These are phyloP conservation scores for Triticum aestivum DNA, from an alignment of 176 grass and related monocot genomes.

Conservation along the genomic window DNA sequence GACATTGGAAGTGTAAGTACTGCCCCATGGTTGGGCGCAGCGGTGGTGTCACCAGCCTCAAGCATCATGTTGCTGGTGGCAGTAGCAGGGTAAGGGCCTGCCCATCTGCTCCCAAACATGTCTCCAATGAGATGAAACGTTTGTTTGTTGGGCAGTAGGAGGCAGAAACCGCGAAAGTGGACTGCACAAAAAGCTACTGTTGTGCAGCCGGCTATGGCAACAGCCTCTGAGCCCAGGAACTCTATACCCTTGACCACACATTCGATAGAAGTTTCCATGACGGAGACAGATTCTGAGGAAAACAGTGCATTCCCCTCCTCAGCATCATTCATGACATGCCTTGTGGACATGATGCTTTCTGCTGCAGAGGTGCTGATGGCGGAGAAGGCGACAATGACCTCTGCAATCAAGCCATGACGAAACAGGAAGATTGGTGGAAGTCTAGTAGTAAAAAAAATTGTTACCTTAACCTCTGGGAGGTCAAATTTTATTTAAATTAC, in stretches of 20 bases:
- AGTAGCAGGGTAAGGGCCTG: not conserved
- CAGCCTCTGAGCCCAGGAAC: too few relatives aligned
- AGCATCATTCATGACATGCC: too few relatives aligned
- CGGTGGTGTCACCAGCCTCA: not conserved
- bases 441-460: not conserved
- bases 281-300: not conserved
- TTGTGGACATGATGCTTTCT: not conserved
- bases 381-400: slow-evolving; percentile 11
- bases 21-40: not conserved
- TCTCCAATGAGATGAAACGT: not conserved
- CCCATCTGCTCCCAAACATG: not conserved
- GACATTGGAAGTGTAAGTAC: not conserved
- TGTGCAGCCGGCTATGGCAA: not conserved
- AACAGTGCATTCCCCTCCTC: too few relatives aligned
- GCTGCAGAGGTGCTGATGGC: slow-evolving; percentile 20
- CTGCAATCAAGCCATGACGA: not conserved
- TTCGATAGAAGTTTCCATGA: too few relatives aligned
- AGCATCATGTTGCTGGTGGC: not conserved
- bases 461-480: not conserved
- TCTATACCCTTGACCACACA: too few relatives aligned
- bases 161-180: not conserved
- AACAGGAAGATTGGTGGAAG: not conserved
- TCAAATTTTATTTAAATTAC: slow-evolving; percentile 2
- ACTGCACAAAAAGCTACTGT: not conserved
- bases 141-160: not conserved